Evolutionary conservation across 495 filamentous ascomycete species (phyloP).

Genomic region (Oidiodendron maius): DNA sequence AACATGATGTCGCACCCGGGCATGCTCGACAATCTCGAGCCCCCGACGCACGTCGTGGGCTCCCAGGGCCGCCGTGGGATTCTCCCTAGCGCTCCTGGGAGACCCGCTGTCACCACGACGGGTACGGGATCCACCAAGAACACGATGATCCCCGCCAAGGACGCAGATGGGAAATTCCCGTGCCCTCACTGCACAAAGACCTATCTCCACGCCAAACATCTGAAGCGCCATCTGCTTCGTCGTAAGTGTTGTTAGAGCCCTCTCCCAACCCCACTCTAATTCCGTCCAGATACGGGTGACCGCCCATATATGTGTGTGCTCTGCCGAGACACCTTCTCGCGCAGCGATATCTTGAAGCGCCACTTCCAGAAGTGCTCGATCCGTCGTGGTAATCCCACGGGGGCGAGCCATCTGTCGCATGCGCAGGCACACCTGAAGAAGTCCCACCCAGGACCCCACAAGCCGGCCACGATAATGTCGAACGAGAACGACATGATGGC

Average conservation of each 20-base stretch:
- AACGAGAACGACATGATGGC: constrained; percentile 44
- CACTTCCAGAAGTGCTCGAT: constrained; percentile 99
- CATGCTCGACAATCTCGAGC: constrained; percentile 38
- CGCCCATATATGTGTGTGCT: constrained; percentile 95
- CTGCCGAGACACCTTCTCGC: constrained; percentile 97
- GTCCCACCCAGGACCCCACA: constrained; percentile 53
- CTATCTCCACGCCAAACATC: constrained; percentile 93
- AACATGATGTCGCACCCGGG: constrained; percentile 12
- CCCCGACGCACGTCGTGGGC: constrained; percentile 84
- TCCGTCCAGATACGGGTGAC: constrained; percentile 76
- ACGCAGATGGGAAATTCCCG: constrained; percentile 93
- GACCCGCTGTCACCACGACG: constrained; percentile 55
- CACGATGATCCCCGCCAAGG: constrained; percentile 79
- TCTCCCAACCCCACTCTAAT: constrained; percentile 14
- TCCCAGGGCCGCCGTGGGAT: constrained; percentile 87
- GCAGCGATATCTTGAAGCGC: constrained; percentile 95
- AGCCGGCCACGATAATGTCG: constrained; percentile 30
- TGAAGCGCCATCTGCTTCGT: constrained; percentile 90
- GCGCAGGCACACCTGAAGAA: constrained; percentile 84
- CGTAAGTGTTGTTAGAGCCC: constrained; percentile 58
- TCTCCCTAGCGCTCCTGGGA: constrained; percentile 81
- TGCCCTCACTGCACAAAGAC: constrained; percentile 97
- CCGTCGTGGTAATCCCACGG: constrained; percentile 88
- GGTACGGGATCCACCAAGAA: constrained; percentile 64
- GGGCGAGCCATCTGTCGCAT: constrained; percentile 85